Percentiles rank a stretch among this genome's conserved stretches.
Conservation (phyloP, 2,329 filamentous ascomycete species). For the Aspergillus sp. region DNA sequence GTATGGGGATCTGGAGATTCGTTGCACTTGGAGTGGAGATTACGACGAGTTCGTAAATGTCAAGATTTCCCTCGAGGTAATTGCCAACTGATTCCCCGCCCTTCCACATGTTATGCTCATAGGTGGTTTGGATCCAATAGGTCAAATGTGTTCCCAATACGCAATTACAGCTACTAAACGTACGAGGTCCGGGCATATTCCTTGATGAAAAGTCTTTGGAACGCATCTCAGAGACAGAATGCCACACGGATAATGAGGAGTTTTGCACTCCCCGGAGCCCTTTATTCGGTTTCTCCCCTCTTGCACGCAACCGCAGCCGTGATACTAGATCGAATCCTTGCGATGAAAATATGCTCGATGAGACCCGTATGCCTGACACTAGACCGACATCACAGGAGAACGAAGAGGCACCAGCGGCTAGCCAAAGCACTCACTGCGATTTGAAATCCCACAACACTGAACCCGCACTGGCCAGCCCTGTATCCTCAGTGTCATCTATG, state of each 20-base stretch:
- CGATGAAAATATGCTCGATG: not conserved
- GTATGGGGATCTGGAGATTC: slow-evolving; percentile 31
- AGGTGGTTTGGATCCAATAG: slow-evolving; percentile 14
- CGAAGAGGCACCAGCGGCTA: not conserved
- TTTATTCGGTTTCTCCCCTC: slow-evolving; percentile 19
- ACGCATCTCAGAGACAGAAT: slow-evolving; percentile 8
- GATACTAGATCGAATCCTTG: not conserved
- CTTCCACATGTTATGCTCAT: not conserved
- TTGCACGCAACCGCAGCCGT: not conserved
- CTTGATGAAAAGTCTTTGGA: slow-evolving; percentile 14
- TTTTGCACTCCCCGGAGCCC: slow-evolving; percentile 16
- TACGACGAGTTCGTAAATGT: slow-evolving; percentile 18
- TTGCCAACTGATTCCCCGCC: not conserved
- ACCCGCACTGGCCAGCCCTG: not conserved
- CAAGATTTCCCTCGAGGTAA: slow-evolving; percentile 33
- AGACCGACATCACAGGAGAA: not conserved
- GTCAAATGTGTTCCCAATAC: slow-evolving; percentile 24
- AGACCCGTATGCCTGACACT: not conserved
- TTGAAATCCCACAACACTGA: not conserved
- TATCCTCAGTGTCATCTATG: not conserved
- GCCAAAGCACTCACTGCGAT: not conserved
- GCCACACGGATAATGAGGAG: not conserved
- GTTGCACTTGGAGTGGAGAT: slow-evolving; percentile 33
- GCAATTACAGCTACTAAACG: slow-evolving; percentile 23
- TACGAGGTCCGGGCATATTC: slow-evolving; percentile 11